Percentiles rank a stretch among this genome's conserved stretches.
phyloP scores from a whole-genome alignment of 768 basidiomycete species.

The Leucocoprinus birnbaumii region DNA sequence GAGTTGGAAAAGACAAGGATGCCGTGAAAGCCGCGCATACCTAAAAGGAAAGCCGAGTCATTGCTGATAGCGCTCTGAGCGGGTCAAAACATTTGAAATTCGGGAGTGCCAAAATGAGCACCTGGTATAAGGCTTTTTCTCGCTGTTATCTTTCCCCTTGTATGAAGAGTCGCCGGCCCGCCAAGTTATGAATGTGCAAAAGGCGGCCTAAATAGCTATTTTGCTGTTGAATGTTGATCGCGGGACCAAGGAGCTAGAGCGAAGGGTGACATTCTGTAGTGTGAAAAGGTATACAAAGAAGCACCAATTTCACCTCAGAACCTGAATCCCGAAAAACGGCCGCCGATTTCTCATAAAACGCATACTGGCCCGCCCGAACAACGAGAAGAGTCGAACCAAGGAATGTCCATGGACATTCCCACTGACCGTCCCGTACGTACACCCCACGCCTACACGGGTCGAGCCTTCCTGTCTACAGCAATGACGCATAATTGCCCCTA shows the following conservation, averaged over 20 bases:
- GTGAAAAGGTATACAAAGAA: too few species aligned
- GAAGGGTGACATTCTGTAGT: too few species aligned
- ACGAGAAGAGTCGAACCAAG: not conserved
- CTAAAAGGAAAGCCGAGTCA: not conserved
- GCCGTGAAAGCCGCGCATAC: not conserved
- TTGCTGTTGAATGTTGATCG: too few species aligned
- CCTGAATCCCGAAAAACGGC: not conserved
- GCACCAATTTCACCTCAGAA: not conserved
- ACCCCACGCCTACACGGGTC: too few species aligned
- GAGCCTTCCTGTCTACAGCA: too few species aligned
- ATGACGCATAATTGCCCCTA: too few species aligned
- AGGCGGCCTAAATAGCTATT: too few species aligned
- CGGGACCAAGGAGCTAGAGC: too few species aligned
- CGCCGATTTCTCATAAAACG: not conserved
- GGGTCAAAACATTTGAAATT: not conserved
- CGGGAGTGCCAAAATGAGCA: too few species aligned
- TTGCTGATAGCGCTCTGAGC: too few species aligned
- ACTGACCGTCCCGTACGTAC: not conserved
- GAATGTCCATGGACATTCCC: not conserved
- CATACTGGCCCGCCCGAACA: not conserved
- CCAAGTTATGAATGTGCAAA: not conserved
- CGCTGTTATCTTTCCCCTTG: not conserved
- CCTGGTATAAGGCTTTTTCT: too few species aligned
- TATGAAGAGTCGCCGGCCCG: not conserved
- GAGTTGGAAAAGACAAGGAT: too few species aligned